These are phyloP conservation scores for Fusarium newnesense DNA, from an alignment of 2,329 filamentous ascomycete species.

Conservation along the genomic window DNA sequence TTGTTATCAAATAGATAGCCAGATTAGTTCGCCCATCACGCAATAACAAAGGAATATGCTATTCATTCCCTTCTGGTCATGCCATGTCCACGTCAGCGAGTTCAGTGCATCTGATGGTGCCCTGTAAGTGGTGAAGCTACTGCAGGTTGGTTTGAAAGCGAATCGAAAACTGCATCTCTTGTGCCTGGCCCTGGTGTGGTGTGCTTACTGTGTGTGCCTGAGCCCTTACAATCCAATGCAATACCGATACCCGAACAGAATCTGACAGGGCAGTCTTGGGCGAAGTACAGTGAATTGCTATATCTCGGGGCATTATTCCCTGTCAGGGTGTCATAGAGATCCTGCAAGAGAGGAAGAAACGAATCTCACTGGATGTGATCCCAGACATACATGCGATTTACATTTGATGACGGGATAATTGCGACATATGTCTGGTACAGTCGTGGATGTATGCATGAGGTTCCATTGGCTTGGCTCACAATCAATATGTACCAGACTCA, in stretches of 20 bases:
- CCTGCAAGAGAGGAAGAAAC: conserved; percentile 10
- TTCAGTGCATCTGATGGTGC: background rate
- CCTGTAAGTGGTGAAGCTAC: conserved; percentile 18
- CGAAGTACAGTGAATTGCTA: background rate
- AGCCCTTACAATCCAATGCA: conserved; percentile 21
- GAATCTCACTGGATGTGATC: conserved; percentile 10
- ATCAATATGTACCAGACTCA: conserved; percentile 4
- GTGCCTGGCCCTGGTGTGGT: conserved; percentile 1
- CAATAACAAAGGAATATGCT: background rate
- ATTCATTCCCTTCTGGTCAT: conserved; percentile 5
- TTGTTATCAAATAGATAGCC: background rate
- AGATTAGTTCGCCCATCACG: background rate
- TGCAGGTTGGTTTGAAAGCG: background rate
- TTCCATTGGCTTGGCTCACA: background rate
- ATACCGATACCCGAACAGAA: conserved; percentile 24
- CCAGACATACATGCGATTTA: conserved; percentile 15
- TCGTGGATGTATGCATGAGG: background rate
- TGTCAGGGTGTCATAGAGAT: conserved; percentile 26
- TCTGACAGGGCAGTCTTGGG: conserved; percentile 6
- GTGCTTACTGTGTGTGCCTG: background rate
- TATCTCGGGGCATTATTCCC: background rate
- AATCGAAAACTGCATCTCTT: conserved; percentile 13
- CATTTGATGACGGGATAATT: conserved; percentile 24
- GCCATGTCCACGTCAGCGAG: conserved; percentile 40
- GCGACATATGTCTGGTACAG: background rate